Base-by-base conservation (phyloP, 306 rosid genomes). In the Mimosa bimucronata region DNA sequence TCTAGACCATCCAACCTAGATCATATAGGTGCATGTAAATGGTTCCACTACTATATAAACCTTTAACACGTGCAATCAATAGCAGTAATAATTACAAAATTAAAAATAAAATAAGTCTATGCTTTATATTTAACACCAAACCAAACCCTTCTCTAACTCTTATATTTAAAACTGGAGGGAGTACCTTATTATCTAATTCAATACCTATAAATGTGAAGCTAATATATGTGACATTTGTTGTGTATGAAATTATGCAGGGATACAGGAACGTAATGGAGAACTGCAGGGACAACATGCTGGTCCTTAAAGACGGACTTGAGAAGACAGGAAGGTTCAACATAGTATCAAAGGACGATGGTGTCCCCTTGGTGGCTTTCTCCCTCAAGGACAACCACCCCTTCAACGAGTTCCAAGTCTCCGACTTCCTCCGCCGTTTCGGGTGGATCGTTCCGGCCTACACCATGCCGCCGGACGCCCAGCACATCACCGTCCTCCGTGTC, bases 401-500 rank as follows among this genome's bases (percentile, higher is more conserved):
- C 45, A 84, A 87, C 4, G 98, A 94, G 71, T 94, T 94, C 38
- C 97, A 92, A 73, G 86, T 94, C 18, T 91, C 98, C 0, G 95
- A 94, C 77, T 9, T 81, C 48, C 72, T 94, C 41, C 68, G 98
- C 13, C 94, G 98, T 16, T 92, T 83, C 31, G 98, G 98, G 0
- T 94, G 98, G 98, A 94, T 94, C 4, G 97, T 94, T 57, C 98
- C 98, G 0, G 98, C 98, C 9, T 94, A 94, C 87, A 92, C 95
- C 67, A 94, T 94, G 98, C 95, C 98, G 0, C 90, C 98, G 0
- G 90, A 94, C 13, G 97, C 98, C 2, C 94, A 94, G 50, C 93
- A 91, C 42, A 70, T 94, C 30, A 94, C 98, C 0, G 98, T 94
- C 40, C 85, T 94, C 2, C 94, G 98, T 0, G 97, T 94, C 0